phyloP scores from a whole-genome alignment of 768 basidiomycete genomes.

The Leccinellum rugosiceps region DNA sequence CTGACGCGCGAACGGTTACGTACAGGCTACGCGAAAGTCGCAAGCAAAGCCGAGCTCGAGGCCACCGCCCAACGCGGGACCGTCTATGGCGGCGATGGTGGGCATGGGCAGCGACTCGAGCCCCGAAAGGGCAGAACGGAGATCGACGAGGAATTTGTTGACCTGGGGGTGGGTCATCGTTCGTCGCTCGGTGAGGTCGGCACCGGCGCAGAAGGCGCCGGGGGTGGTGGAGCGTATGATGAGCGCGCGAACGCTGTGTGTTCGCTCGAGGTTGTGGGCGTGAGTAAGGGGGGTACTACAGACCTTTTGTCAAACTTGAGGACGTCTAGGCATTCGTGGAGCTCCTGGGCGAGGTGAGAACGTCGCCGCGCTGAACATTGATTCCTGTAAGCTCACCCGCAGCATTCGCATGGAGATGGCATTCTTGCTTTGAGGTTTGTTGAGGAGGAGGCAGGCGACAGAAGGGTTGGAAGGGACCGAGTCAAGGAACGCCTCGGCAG shows the following conservation, averaged over 20 bases:
- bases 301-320: slow-evolving; percentile 68
- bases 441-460: slow-evolving; percentile 70
- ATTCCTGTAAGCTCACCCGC: slow-evolving; percentile 40
- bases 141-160: slow-evolving; percentile 69
- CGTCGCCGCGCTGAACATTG: neutral
- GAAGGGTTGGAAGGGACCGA: slow-evolving; percentile 55
- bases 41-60: slow-evolving; percentile 85
- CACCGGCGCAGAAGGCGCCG: slow-evolving; percentile 90
- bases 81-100: slow-evolving; percentile 90
- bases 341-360: slow-evolving; percentile 47
- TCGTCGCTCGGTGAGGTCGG: slow-evolving; percentile 83
- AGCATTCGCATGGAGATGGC: slow-evolving; percentile 77
- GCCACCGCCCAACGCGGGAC: slow-evolving; percentile 91
- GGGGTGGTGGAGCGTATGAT: slow-evolving; percentile 76
- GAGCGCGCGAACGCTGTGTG: slow-evolving; percentile 65
- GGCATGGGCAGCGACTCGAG: slow-evolving; percentile 86
- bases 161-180: slow-evolving; percentile 77
- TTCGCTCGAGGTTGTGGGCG: neutral
- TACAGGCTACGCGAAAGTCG: slow-evolving; percentile 88
- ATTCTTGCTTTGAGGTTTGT: slow-evolving; percentile 82
- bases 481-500: slow-evolving; percentile 45
- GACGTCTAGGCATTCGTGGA: slow-evolving; percentile 63
- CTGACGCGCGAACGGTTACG: slow-evolving; percentile 12
- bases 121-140: slow-evolving; percentile 66
- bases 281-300: slow-evolving; percentile 6